Conservation (phyloP, 176 grass and related monocot genomes). For the Luzula sylvatica region DNA sequence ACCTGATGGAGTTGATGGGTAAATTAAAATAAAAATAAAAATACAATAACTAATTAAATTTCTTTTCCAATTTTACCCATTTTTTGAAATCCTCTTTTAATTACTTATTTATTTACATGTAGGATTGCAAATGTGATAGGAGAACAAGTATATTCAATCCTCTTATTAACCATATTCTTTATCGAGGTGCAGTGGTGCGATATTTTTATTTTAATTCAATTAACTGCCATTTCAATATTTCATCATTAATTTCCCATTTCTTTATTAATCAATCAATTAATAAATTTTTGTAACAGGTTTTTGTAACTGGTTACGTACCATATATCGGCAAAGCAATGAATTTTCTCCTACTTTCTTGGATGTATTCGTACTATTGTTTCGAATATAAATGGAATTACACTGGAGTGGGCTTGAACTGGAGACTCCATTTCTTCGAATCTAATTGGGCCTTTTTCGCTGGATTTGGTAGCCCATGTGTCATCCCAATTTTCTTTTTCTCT, state of each 20-base stretch:
- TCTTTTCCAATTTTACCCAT: background rate
- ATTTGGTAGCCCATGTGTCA: constrained; percentile 89
- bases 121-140: constrained; percentile 81
- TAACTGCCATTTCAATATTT: no score
- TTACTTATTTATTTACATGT: constrained; percentile 18
- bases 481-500: constrained; percentile 84
- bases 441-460: constrained; percentile 99
- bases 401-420: constrained; percentile 59
- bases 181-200: constrained; percentile 59
- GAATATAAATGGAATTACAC: constrained; percentile 99
- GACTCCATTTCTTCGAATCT: constrained; percentile 87
- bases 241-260: no score
- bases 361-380: constrained; percentile 98
- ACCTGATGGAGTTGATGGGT: constrained; percentile 84
- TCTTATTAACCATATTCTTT: constrained; percentile 86
- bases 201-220: no score
- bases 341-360: constrained; percentile 83
- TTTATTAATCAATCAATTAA: no score
- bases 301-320: constrained; percentile 63
- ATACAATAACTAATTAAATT: background rate
- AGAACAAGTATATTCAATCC: constrained; percentile 80
- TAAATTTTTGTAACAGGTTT: constrained; percentile 57
- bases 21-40: no score
- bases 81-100: constrained; percentile 9
- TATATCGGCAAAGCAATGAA: constrained; percentile 74